Evolutionary conservation across 306 rosid species (phyloP), one percentile per base, ranked within the genome.

Genomic region (Prunus fruticosa): DNA sequence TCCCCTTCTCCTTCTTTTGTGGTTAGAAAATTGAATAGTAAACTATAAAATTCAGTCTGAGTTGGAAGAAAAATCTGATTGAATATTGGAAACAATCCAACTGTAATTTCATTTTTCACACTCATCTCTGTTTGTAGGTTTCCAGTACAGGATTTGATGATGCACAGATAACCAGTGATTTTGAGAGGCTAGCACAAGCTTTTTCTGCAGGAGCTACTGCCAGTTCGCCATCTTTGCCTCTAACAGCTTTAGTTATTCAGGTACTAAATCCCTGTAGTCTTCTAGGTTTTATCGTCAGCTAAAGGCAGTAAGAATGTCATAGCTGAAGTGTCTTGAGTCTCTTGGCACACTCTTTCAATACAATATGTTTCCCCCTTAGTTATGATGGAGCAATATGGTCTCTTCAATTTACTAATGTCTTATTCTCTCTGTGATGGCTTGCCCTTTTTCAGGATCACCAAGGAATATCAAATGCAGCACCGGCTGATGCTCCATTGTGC

Each of bases 381-480:
- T 83, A 50, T 76, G 64, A 67, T 72, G 2, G 73, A 64, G 64
- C 45, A 69, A 45, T 78, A 65, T 66, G 66, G 30, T 58, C 71
- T 30, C 68, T 75, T 71, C 69, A 54, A 23, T 76, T 64, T 80
- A 66, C 71, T 25, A 64, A 45, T 67, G 67, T 76, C 30, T 19
- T 61, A 27, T 15, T 7, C 53, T 47, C 30, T 53, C 67, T 50
- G 65, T 70, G 77, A 27, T 64, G 45, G 25, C 19, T 30, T 76
- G 47, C 2, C 19, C 4, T 79, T 75, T 80, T 69, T 74, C 75
- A 95, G 99, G 93, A 95, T 79, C 98, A 95, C 84, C 88, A 79
- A 87, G 99, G 99, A 79, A 88, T 95, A 83, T 95, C 99, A 76
- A 95, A 95, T 75, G 98, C 80, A 77, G 93, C 99, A 3, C 96